Evolutionary conservation across 1,284 basidiomycete genomes (phyloP), one percentile per base, ranked within the genome.

Genomic region (Hemileia vastatrix): DNA sequence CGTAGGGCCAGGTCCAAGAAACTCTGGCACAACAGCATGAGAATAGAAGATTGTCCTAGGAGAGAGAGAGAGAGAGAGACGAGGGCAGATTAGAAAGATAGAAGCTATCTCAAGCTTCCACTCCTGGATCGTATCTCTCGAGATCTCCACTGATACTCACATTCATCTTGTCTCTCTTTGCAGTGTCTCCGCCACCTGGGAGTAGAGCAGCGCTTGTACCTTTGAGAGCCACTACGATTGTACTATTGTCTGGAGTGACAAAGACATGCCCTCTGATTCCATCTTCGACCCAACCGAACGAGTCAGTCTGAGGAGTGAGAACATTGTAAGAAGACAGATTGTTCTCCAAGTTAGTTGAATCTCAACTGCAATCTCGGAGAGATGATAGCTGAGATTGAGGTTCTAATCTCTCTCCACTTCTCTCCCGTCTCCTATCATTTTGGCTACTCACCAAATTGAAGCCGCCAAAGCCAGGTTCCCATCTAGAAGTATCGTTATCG

Each of bases 1-100:
- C 0, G 90, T 83, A n/a, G 43, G 86, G 84, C 94, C 94, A 98
- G 3, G 88, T 86, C 84, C 90, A 94, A 72, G 89, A 89, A 24
- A 97, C 84, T 15, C 84, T 81, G 0, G 94, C 94, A 76, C 94
- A 98, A 78, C 94, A 98, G 77, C 94, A 98, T 61, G 91, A 95
- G 77, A 97, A 98, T 60, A 97, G 79, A 15, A 98, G 76, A 70
- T 97, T 97, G 77, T 96, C 92, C 76, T 79, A 66, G 2, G 47
- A n/a, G 40, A 43, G 31, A 43, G 0, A 3, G 45, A 2, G 24
- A 21, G 33, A 49, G 3, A 19, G 15, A 4, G 55, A n/a, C 11
- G 6, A 36, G 40, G 6, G 47, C 23, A 47, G 24, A 33, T 3
- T 6, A 18, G 13, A 8, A 1, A 4, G 47, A 1, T 2, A 1